Evolutionary conservation across 495 filamentous ascomycete genomes (phyloP), one percentile per base, ranked within the genome.

Genomic region (Viridothelium virens): DNA sequence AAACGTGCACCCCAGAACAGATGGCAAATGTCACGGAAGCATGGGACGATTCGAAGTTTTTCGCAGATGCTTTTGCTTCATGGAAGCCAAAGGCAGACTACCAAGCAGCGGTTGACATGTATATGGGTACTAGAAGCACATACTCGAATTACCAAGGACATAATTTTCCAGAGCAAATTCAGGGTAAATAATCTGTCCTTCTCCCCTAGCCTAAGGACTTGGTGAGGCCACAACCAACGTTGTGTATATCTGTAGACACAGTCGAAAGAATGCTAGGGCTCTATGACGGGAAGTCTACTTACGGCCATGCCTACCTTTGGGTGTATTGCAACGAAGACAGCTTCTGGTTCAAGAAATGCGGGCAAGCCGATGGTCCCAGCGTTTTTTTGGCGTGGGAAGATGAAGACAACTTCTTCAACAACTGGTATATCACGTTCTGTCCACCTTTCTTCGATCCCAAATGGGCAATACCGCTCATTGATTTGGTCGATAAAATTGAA

Each of bases 271-370:
- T 10, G 9, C 47, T 3, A 53, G 47, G 47, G 3, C 47, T 53
- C 9, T 53, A 53, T n/a, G 9, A 11, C 3, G n/a, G 3, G 18
- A 53, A 53, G 9, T 53, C 47, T 3, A 25, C 9, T 10, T 53
- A 53, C 16, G 47, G 47, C 18, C 3, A 53, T 53, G 47, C 47
- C n/a, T 53, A 53, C 16, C 47, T 53, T 3, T 53, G 47, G 47
- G 47, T 53, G 3, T 53, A 53, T 25, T 53, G 47, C 47, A 53
- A 53, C 47, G 47, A 53, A n/a, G 47, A 53, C 16, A 53, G 47
- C 18, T 53, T 53, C 47, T 53, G 47, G 47, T 53, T 53, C n/a
- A 7, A 53, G 3, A 7, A 11, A 6, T 53, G 47, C n/a, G 18
- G 6, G n/a, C n/a, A n/a, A n/a, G n/a, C 9, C 9, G 47, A 53